Evolutionary conservation across 495 filamentous ascomycete genomes (phyloP).

Genomic region (Aspergillus egyptiacus): DNA sequence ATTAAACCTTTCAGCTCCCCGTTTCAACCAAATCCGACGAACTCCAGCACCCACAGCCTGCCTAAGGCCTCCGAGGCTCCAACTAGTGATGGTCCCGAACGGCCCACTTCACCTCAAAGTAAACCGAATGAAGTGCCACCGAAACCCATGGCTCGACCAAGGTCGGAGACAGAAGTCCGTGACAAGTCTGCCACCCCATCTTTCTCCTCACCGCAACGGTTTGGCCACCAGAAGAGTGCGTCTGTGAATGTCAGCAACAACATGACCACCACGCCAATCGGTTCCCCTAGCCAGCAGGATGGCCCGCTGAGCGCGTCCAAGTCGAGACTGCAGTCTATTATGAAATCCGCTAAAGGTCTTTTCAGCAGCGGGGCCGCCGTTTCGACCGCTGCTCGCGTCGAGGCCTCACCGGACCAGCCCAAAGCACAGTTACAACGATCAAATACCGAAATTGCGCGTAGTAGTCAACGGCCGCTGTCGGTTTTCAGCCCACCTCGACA

Average conservation of each 20-base stretch:
- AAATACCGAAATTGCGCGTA: slow-evolving; percentile 9
- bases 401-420: slow-evolving; percentile 39
- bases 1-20: slow-evolving; percentile 57
- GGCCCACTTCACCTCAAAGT: slow-evolving; percentile 10
- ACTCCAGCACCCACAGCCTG: slow-evolving; percentile 55
- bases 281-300: slow-evolving; percentile 67
- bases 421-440: slow-evolving; percentile 20
- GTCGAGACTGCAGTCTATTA: slow-evolving; percentile 76
- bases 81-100: slow-evolving; percentile 7
- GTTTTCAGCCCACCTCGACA: slow-evolving; percentile 29
- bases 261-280: slow-evolving; percentile 58
- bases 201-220: slow-evolving; percentile 43
- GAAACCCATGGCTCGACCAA: slow-evolving; percentile 3
- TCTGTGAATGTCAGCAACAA: slow-evolving; percentile 51
- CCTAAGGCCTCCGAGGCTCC: slow-evolving; percentile 39
- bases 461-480: slow-evolving; percentile 16
- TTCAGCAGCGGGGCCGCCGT: slow-evolving; percentile 74
- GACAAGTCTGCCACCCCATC: slow-evolving; percentile 42
- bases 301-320: slow-evolving; percentile 84
- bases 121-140: slow-evolving; percentile 1
- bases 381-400: slow-evolving; percentile 69
- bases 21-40: slow-evolving; percentile 43
- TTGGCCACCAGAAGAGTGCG: slow-evolving; percentile 53
- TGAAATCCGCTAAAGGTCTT: slow-evolving; percentile 77
- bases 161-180: slow-evolving; percentile 24